Evolutionary conservation across 192 early-diverging fungal genomes (phyloP).

Genomic region (Paraglomus brasilianum): DNA sequence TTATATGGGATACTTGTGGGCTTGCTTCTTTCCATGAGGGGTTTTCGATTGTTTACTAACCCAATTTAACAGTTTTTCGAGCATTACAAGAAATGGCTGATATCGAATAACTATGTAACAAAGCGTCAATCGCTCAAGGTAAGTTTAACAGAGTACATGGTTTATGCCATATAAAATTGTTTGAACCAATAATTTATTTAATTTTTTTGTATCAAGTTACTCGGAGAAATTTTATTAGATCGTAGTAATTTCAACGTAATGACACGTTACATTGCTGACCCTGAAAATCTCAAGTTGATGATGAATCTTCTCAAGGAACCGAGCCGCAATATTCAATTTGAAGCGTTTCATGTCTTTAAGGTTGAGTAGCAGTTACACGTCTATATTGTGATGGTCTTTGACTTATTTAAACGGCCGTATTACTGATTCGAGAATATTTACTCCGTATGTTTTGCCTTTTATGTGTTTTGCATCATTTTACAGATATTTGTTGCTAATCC

Average conservation of each 20-base stretch:
- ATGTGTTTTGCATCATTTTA: neutral
- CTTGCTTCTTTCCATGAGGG: neutral
- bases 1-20: slow-evolving; percentile 39
- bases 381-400: neutral
- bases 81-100: slow-evolving; percentile 79
- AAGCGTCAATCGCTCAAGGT: slow-evolving; percentile 98
- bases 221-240: slow-evolving; percentile 97
- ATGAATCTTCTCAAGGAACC: slow-evolving; percentile 95
- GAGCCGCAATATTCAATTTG: slow-evolving; percentile 98
- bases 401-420: slow-evolving; percentile 27
- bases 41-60: neutral
- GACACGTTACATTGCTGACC: slow-evolving; percentile 88
- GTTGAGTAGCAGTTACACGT: slow-evolving; percentile 39
- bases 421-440: neutral
- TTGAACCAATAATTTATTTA: neutral
- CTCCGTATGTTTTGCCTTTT: neutral
- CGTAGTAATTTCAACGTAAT: slow-evolving; percentile 94
- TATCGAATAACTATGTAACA: slow-evolving; percentile 96
- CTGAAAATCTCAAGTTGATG: slow-evolving; percentile 95
- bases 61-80: slow-evolving; percentile 69
- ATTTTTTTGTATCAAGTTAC: slow-evolving; percentile 53
- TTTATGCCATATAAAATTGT: neutral
- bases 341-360: slow-evolving; percentile 99
- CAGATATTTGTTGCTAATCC: slow-evolving; percentile 98
- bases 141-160: slow-evolving; percentile 9